Base-by-base conservation (phyloP, 2,329 filamentous ascomycete genomes). In the Trematosphaeria pertusa region DNA sequence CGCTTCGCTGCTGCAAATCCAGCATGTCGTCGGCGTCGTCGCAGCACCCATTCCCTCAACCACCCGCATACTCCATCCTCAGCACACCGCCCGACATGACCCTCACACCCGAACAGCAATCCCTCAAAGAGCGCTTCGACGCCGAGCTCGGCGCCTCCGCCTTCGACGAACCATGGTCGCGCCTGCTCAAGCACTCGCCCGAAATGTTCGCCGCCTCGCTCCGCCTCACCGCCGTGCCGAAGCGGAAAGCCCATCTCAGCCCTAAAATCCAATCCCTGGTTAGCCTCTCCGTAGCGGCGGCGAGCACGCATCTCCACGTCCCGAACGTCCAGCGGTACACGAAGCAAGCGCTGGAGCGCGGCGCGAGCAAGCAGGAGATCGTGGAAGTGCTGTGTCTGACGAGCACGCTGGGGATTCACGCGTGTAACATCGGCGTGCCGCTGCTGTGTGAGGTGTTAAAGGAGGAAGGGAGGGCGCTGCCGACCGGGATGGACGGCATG, bases 381-480 rank as follows among this genome's bases (percentile, higher is more conserved):
- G 61, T 79, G 24, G 77, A 79, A 54, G 70, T 74, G 1, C 67
- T 79, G 3, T 75, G 75, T 46, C 50, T 79, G 14, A 73, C 73
- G 1, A 69, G 64, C 40, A 76, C 74, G 1, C 55, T 79, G 5
- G 76, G 77, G 0, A 78, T 79, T 9, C 76, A 79, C 46, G 74
- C 76, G 1, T 75, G 72, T 46, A 78, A 75, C 34, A 73, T 78
- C 12, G 77, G 76, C 0, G 73, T 78, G 0, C 76, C 76, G 0
- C 54, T 79, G 3, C 61, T 80, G 0, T 69, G 75, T 5, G 75
- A 80, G 43, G 75, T 79, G 0, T 60, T 79, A 44, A 70, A 70
- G 42, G 78, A 79, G 44, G 71, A 72, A 37, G 73, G 74, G 1
- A 67, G 72, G 24, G 50, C 58, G n/a, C 40, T 63, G 7, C 52